phyloP scores from a whole-genome alignment of 352 stramenopile species.

The Synura sp. region DNA sequence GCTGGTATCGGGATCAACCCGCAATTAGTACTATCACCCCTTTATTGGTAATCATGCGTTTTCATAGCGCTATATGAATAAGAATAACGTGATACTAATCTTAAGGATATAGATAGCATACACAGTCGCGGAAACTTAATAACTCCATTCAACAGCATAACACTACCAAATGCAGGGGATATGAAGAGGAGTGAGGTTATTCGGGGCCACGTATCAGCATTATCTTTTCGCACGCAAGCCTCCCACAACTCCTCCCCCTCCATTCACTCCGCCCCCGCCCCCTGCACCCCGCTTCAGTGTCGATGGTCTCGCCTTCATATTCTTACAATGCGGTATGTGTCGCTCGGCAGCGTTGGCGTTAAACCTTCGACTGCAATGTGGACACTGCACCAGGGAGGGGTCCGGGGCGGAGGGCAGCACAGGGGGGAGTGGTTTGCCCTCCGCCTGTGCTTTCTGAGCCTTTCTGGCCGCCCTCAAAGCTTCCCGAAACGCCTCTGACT shows the following conservation, averaged over 20 bases:
- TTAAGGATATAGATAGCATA: too few species aligned
- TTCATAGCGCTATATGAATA: too few species aligned
- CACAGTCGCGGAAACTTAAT: too few species aligned
- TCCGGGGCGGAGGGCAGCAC: slow-evolving; percentile 62
- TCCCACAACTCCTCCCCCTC: background rate
- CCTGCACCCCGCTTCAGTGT: slow-evolving; percentile 46
- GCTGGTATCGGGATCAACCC: too few species aligned
- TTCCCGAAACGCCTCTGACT: slow-evolving; percentile 72
- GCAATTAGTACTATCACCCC: too few species aligned
- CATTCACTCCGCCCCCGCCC: background rate
- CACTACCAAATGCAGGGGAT: too few species aligned
- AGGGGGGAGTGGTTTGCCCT: slow-evolving; percentile 56
- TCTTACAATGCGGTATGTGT: slow-evolving; percentile 81
- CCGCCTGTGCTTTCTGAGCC: slow-evolving; percentile 61
- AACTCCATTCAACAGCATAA: too few species aligned
- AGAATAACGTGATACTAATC: too few species aligned
- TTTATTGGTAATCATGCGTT: too few species aligned
- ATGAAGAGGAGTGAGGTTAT: too few species aligned
- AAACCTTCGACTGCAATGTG: slow-evolving; percentile 78
- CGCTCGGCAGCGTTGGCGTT: slow-evolving; percentile 81
- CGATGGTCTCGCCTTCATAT: slow-evolving; percentile 58
- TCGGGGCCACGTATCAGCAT: too few species aligned
- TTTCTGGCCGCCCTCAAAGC: slow-evolving; percentile 73
- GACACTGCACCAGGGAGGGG: slow-evolving; percentile 76
- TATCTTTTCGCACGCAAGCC: too few species aligned